These are phyloP conservation scores for Penicillium sp. DNA, from an alignment of 2,329 filamentous ascomycete genomes.

Conservation along the genomic window DNA sequence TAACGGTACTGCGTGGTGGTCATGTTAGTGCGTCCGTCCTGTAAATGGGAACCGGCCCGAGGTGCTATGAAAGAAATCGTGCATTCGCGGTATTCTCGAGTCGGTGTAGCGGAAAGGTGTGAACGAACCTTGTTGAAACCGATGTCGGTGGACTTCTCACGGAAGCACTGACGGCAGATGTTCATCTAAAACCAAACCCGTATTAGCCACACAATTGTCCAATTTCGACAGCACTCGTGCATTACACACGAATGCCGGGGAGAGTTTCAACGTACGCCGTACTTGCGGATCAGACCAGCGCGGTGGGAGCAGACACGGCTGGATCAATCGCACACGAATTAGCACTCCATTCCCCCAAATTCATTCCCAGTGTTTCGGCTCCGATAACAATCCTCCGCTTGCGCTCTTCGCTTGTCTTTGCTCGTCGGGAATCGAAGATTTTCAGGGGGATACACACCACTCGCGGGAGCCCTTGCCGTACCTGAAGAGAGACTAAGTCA, in stretches of 20 bases:
- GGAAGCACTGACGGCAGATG: constrained; percentile 69
- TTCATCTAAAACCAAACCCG: constrained; percentile 32
- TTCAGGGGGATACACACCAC: constrained; percentile 66
- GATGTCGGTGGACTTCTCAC: constrained; percentile 66
- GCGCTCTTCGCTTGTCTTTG: background rate
- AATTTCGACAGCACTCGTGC: constrained; percentile 1
- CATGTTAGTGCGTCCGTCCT: constrained; percentile 15
- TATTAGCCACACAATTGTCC: constrained; percentile 20
- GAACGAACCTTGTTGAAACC: constrained; percentile 65
- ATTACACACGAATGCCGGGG: background rate
- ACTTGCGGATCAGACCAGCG: constrained; percentile 99
- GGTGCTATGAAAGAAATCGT: background rate
- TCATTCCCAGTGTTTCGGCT: background rate
- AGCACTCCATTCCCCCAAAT: constrained; percentile 10
- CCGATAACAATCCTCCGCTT: background rate
- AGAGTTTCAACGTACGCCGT: constrained; percentile 58
- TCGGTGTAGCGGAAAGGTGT: constrained; percentile 7
- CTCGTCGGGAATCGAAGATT: constrained; percentile 10
- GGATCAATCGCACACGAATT: constrained; percentile 24
- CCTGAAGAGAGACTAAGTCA: constrained; percentile 25
- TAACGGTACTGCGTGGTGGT: constrained; percentile 33
- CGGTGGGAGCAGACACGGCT: constrained; percentile 89
- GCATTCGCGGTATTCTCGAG: background rate
- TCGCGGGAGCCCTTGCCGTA: constrained; percentile 87
- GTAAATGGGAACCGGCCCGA: background rate